These are phyloP conservation scores for Acacia crassicarpa DNA, from an alignment of 306 rosid species.

Conservation along the genomic window DNA sequence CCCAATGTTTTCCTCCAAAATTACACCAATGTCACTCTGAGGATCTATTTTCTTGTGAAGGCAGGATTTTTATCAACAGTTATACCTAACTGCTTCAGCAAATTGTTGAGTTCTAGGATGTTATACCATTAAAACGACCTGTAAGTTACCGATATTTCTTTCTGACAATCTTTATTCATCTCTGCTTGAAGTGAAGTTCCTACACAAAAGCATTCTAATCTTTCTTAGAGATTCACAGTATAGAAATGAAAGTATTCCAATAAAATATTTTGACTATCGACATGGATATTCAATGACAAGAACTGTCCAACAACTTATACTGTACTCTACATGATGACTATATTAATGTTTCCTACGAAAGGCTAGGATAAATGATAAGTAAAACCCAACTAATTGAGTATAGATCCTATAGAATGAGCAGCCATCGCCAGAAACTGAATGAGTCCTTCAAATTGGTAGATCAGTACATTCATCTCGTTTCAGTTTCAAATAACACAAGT, in stretches of 20 bases:
- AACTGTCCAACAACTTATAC: not conserved
- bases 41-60: not conserved
- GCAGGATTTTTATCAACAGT: not conserved
- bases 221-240: conserved; percentile 10
- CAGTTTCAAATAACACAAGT: not conserved
- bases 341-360: not conserved
- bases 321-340: not conserved
- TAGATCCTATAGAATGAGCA: not conserved
- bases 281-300: not conserved
- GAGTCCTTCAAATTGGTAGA: not conserved
- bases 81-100: conserved; percentile 12
- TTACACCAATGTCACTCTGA: not conserved
- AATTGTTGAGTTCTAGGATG: not conserved
- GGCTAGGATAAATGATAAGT: not conserved
- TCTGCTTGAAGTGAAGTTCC: conserved; percentile 5
- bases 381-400: not conserved
- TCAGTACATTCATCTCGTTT: not conserved
- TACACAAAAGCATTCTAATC: conserved; percentile 6
- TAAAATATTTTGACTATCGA: conserved; percentile 15
- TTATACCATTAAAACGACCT: not conserved
- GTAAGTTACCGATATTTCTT: conserved; percentile 14
- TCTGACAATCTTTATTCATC: conserved; percentile 4
- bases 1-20: not conserved
- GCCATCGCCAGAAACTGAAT: not conserved
- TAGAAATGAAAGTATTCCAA: not conserved